phyloP scores from a whole-genome alignment of 208 protist genomes.

The Leishmania mexicana region DNA sequence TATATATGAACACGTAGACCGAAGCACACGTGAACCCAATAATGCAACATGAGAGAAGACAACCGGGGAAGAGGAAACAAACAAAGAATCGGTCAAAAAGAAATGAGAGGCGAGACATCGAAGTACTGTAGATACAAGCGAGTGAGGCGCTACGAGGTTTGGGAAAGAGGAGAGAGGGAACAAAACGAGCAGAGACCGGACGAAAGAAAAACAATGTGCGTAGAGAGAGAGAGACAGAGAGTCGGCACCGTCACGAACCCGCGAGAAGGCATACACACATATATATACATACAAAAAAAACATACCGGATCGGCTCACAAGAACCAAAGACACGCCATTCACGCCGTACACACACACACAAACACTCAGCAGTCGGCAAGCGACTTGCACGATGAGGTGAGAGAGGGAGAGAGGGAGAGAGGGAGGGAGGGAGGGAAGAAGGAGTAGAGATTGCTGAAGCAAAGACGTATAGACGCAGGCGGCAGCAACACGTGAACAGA shows the following conservation, averaged over 20 bases:
- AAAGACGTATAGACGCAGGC: background rate
- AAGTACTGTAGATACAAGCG: background rate
- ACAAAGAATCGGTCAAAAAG: background rate
- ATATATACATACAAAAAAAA: background rate
- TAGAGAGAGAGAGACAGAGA: background rate
- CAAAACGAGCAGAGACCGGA: slow-evolving; percentile 7
- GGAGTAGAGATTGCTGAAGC: background rate
- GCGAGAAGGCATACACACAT: background rate
- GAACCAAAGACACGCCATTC: background rate
- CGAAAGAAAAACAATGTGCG: background rate
- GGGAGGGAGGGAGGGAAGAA: background rate
- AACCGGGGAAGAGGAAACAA: too few species aligned
- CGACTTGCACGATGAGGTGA: background rate
- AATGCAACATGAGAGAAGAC: background rate
- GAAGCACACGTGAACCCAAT: background rate
- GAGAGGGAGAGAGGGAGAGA: background rate
- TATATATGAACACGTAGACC: background rate
- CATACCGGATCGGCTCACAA: slow-evolving; percentile 1
- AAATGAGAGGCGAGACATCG: background rate
- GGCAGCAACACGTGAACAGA: background rate
- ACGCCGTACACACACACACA: background rate
- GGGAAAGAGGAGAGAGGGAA: background rate
- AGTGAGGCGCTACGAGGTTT: background rate
- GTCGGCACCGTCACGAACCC: background rate
- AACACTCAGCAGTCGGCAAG: background rate